Evolutionary conservation across 148 eudicot genomes (phyloP), one percentile per base, ranked within the genome.

Genomic region (Pharnaceum exiguum): DNA sequence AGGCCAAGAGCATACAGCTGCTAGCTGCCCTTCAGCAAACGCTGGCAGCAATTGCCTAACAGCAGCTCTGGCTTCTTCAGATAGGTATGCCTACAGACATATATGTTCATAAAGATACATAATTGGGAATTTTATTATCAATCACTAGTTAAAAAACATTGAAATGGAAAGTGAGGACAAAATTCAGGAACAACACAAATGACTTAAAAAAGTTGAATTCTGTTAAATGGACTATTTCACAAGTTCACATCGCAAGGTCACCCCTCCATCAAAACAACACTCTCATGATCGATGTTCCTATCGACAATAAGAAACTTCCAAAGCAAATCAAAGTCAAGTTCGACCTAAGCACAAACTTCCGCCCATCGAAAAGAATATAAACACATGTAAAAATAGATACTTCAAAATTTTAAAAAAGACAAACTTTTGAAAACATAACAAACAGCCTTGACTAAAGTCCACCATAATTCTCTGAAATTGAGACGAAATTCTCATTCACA

Each of bases 1-100:
- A 51, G 98, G 57, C 98, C 98, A 91, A 19, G 96, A 79, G 63
- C 98, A 91, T 25, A 87, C 84, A 49, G 79, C 63, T 25, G 98
- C 86, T 60, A 91, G 81, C 59, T 87, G 86, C 57, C 98, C 98
- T 51, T 83, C 83, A 37, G 98, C 94, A 24, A 51, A 48, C 32
- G 74, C 83, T 30, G 98, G 95, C 46, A 91, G 98, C 76, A 91
- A 75, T 53, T 49, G 46, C 72, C 81, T 88, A 47, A 91, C 84
- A 46, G 82, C 88, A 32, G 73, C 71, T 55, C 51, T 33, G 46
- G 96, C 84, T 45, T 83, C 89, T 69, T 87, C 71, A 40, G 82
- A 79, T 58, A 91, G 94, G 76, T 75, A 83, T 42, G 53, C 86
- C 98, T 91, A 67, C 43, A 32, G 32, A 47, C 15, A 3, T 22